Percentiles rank a stretch among this genome's conserved stretches.
These are phyloP conservation scores for Tetraselmis striata DNA, from an alignment of 139 green algal species.

Conservation along the genomic window DNA sequence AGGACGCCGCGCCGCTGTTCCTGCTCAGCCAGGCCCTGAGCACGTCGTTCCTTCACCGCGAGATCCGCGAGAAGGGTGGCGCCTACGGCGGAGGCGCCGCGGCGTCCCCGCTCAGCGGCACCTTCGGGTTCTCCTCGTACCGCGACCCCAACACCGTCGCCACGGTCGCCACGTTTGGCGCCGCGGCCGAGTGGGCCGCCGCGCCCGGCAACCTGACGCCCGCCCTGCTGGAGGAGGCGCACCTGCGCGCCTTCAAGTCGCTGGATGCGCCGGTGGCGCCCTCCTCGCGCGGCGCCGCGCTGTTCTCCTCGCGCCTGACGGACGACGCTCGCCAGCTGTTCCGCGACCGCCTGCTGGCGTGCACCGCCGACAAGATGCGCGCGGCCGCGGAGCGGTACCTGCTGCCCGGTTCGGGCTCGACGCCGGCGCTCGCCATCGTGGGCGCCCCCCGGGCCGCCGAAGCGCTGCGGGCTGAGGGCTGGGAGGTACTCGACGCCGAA, in stretches of 20 bases:
- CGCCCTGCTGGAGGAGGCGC: conserved; percentile 15
- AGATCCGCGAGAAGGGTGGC: conserved; percentile 25
- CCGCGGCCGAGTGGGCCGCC: conserved; percentile 13
- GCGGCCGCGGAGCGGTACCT: conserved; percentile 9
- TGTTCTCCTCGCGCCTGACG: conserved; percentile 1
- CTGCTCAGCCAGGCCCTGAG: conserved; percentile 12
- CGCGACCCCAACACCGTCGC: conserved; percentile 19
- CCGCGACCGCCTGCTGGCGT: conserved; percentile 9
- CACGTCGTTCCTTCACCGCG: conserved; percentile 21
- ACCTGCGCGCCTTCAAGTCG: conserved; percentile 20
- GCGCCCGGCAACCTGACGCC: neutral
- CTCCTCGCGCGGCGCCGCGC: conserved; percentile 4
- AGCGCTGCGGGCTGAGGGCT: neutral
- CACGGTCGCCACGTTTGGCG: conserved; percentile 12
- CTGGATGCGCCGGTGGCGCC: conserved; percentile 20
- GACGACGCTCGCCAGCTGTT: conserved; percentile 16
- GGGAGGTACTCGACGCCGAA: conserved; percentile 9
- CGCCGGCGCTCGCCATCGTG: conserved; percentile 10
- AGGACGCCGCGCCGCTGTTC: conserved; percentile 14
- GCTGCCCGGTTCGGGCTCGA: neutral
- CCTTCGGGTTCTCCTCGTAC: conserved; percentile 18
- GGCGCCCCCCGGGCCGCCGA: neutral
- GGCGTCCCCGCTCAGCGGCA: conserved; percentile 1
- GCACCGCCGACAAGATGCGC: conserved; percentile 7
- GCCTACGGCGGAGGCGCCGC: conserved; percentile 21